phyloP scores from a whole-genome alignment of 2,329 filamentous ascomycete genomes.

The Neoarthrinium moseri region DNA sequence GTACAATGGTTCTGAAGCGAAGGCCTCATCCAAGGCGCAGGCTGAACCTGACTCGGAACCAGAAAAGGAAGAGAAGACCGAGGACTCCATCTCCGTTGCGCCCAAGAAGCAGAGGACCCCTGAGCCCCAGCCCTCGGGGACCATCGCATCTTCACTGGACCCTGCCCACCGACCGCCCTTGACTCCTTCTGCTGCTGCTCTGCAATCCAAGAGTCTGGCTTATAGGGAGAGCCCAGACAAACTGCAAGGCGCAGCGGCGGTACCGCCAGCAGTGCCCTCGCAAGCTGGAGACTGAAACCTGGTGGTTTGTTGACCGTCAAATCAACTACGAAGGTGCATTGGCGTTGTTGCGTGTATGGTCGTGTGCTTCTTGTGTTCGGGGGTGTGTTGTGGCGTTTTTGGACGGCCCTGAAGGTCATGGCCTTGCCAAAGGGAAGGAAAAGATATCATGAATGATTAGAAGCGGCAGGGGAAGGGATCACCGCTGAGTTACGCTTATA shows the following conservation, averaged over 20 bases:
- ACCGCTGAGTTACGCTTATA: too few species aligned
- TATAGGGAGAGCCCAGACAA: constrained; percentile 64
- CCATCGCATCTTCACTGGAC: constrained; percentile 6
- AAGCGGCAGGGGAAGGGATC: too few species aligned
- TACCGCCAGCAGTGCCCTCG: constrained; percentile 12
- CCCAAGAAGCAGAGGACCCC: constrained; percentile 26
- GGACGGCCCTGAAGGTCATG: too few species aligned
- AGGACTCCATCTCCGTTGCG: constrained; percentile 28
- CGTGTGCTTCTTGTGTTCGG: too few species aligned
- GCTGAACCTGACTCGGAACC: constrained; percentile 13
- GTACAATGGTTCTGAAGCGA: constrained; percentile 22
- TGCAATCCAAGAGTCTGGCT: constrained; percentile 48
- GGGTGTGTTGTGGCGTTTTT: too few species aligned
- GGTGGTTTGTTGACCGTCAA: too few species aligned
- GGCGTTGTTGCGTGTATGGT: too few species aligned
- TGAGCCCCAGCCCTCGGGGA: constrained; percentile 10
- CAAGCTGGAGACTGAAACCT: too few species aligned
- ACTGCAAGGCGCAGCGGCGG: constrained; percentile 27
- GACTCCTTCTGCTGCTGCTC: constrained; percentile 26
- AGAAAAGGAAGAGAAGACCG: constrained; percentile 20
- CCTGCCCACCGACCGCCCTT: constrained; percentile 18
- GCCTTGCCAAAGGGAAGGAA: too few species aligned
- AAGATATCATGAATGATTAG: too few species aligned
- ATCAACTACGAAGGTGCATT: too few species aligned
- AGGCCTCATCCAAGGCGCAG: constrained; percentile 11